Base-by-base conservation (phyloP, 73 alveolate species). In the Paramecium primaurelia region DNA sequence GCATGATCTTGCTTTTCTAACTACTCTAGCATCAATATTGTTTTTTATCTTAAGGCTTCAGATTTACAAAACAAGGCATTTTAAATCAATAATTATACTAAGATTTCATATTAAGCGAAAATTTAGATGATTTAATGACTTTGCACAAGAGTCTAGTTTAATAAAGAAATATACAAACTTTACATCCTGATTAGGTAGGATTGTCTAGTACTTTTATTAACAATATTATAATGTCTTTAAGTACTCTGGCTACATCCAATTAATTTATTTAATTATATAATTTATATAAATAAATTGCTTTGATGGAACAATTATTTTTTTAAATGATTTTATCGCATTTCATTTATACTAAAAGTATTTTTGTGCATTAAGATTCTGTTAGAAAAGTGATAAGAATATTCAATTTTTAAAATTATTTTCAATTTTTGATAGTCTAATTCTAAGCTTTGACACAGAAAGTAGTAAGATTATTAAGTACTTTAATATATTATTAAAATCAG, bases 61-160 rank as follows among this genome's bases (percentile, higher is more conserved):
- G 58, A 37, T 20, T 75, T 75, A 40, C 88, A 75, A 36, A 75
- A 75, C 38, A 75, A 26, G 12, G 88, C 88, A 75, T 75, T 75
- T 75, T 75, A 45, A 75, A 75, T 40, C 8, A 75, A 60, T 6
- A 75, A 40, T 37, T 75, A 38, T 3, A 75, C 60, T 37, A 75
- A 38, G 49, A 75, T 75, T 40, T 75, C 88, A 75, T 75, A 75
- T 34, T 75, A 37, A 10, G 58, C 34, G 30, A 75, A 40, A 14
- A 45, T 37, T 75, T 34, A 75, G 36, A 75, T 75, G 18, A 75
- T 75, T 75, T 75, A 37, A 75, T 68, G 84, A 40, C 88, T 75
- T 22, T 75, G 38, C 20, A 75, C 88, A 22, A 75, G 58, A 14
- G 60, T 40, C 60, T 37, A 34, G 34, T 37, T 75, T 32, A 75